phyloP scores from a whole-genome alignment of 805 yeast species.

The Nadsonia fulvescens region DNA sequence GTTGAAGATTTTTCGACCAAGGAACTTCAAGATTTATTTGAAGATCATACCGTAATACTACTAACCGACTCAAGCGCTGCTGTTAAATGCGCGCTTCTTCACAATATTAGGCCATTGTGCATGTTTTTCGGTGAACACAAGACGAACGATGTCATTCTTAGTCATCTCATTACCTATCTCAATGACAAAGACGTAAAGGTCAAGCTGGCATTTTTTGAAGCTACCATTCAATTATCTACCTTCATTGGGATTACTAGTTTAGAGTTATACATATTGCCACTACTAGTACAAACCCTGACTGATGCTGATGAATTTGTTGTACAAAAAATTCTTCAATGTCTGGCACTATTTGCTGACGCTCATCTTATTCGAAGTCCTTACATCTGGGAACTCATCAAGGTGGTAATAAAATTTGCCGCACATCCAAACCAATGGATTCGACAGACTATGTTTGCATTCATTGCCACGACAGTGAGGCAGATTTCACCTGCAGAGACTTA shows the following conservation, averaged over 20 bases:
- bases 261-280: conserved; percentile 76
- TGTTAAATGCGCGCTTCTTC: conserved; percentile 53
- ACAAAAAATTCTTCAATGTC: conserved; percentile 41
- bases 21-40: conserved; percentile 29
- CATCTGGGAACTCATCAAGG: conserved; percentile 36
- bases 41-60: conserved; percentile 41
- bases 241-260: conserved; percentile 66
- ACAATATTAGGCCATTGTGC: conserved; percentile 61
- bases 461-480: conserved; percentile 43
- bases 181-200: conserved; percentile 60
- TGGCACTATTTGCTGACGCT: conserved; percentile 36
- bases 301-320: conserved; percentile 77
- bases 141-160: conserved; percentile 72
- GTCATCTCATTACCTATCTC: conserved; percentile 80
- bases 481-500: conserved; percentile 62
- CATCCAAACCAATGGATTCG: conserved; percentile 85
- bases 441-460: conserved; percentile 42
- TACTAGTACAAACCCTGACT: conserved; percentile 62
- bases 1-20: conserved; percentile 17
- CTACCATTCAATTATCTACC: conserved; percentile 57
- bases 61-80: conserved; percentile 50
- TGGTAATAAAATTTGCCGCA: conserved; percentile 38
- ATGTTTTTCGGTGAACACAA: conserved; percentile 71
- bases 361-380: conserved; percentile 35
- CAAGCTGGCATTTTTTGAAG: conserved; percentile 50